Conservation (phyloP, 1,139 yeast species). For the Geotrichum restrictum region DNA sequence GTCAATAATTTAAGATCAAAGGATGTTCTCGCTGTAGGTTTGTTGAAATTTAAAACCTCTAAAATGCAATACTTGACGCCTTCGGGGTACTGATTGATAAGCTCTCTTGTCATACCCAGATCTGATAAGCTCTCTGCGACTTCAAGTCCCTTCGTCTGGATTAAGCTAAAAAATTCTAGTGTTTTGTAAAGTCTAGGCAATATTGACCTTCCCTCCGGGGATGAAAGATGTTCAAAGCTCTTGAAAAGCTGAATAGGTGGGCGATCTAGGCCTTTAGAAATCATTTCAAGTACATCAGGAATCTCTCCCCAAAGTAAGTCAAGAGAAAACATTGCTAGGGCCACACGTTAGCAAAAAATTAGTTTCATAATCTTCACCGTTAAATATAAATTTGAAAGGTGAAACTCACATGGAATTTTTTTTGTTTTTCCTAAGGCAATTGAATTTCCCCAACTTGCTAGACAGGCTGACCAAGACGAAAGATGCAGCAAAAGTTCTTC, state of each 20-base stretch:
- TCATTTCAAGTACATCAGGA: constrained; percentile 13
- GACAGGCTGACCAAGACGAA: constrained; percentile 13
- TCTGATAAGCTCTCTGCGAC: constrained; percentile 8
- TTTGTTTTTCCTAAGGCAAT: background rate
- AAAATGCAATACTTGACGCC: constrained; percentile 67
- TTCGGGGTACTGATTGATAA: constrained; percentile 67
- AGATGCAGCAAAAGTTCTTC: constrained; percentile 16
- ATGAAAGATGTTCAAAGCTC: background rate
- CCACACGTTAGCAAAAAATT: background rate
- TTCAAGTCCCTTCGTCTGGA: constrained; percentile 7
- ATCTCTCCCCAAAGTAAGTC: constrained; percentile 2
- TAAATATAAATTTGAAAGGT: background rate
- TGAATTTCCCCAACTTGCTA: background rate
- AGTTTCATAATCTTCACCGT: background rate
- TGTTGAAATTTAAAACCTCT: constrained; percentile 47
- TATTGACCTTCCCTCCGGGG: background rate
- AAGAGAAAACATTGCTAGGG: constrained; percentile 13
- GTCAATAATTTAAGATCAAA: constrained; percentile 57
- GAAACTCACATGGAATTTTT: constrained; percentile 8
- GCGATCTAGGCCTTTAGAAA: constrained; percentile 2
- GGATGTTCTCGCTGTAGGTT: constrained; percentile 42
- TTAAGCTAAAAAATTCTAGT: constrained; percentile 7
- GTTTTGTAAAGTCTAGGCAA: constrained; percentile 16
- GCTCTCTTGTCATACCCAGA: constrained; percentile 38
- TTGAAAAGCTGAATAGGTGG: constrained; percentile 8